phyloP scores from a whole-genome alignment of 331 rosid genomes.

The Malus hybrid region DNA sequence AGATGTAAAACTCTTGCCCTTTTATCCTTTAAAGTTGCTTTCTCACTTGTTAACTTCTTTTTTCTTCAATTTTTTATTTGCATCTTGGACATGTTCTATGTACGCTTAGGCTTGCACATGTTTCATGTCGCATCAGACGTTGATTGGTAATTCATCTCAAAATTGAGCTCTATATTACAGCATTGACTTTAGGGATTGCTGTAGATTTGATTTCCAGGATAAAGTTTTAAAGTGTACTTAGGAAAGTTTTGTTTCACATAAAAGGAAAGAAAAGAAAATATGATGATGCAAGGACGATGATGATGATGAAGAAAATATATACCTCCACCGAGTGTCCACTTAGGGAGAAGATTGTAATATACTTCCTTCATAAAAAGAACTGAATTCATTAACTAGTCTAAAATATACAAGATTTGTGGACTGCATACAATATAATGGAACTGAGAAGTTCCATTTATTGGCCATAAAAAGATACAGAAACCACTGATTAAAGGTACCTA shows the following conservation, averaged over 20 bases:
- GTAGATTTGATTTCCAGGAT: neutral
- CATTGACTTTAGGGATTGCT: neutral
- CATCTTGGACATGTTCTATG: neutral
- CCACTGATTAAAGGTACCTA: neutral
- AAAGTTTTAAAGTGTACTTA: neutral
- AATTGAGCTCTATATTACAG: neutral
- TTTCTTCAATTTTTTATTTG: neutral
- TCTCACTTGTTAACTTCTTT: neutral
- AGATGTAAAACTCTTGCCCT: constrained; percentile 55
- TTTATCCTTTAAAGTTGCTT: neutral
- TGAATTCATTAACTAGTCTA: no score
- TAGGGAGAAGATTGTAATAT: neutral
- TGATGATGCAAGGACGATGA: neutral
- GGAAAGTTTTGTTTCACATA: neutral
- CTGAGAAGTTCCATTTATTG: neutral
- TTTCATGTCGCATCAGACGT: neutral
- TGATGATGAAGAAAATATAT: neutral
- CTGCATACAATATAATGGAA: neutral
- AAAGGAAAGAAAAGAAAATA: neutral
- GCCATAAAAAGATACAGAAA: neutral
- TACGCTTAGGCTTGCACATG: neutral
- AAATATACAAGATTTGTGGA: neutral
- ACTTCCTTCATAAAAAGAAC: neutral
- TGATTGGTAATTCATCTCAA: neutral
- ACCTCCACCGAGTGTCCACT: neutral